Evolutionary conservation across 768 basidiomycete species (phyloP).

Genomic region (Boletellus ananiceps): DNA sequence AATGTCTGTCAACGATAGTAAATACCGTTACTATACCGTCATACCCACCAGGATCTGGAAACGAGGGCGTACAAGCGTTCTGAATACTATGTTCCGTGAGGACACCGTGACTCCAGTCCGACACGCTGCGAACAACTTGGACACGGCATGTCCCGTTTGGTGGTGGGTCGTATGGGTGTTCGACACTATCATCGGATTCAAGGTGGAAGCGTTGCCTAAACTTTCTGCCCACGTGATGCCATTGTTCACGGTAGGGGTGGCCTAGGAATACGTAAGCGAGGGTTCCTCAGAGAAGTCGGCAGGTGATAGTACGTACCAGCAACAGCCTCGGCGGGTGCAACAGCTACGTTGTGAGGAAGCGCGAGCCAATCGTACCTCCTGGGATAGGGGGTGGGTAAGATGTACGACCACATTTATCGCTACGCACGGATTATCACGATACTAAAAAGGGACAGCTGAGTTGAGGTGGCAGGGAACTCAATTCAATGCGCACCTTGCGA

Average conservation of each 20-base stretch:
- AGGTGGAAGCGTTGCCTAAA: constrained; percentile 68
- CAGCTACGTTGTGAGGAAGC: constrained; percentile 65
- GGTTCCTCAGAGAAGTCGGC: neutral
- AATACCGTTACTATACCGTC: neutral
- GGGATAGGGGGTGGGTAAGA: constrained; percentile 5
- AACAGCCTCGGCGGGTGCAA: constrained; percentile 64
- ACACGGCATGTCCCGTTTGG: constrained; percentile 58
- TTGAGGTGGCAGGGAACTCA: neutral
- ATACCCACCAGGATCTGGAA: neutral
- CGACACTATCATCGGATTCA: constrained; percentile 36
- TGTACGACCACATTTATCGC: neutral
- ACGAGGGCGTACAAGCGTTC: constrained; percentile 69
- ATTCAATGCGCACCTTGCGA: constrained; percentile 50
- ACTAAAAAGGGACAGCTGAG: constrained; percentile 20
- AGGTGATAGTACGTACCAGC: constrained; percentile 38
- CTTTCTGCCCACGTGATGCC: constrained; percentile 49
- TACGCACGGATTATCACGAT: constrained; percentile 43
- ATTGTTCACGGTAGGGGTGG: constrained; percentile 67
- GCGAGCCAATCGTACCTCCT: constrained; percentile 67
- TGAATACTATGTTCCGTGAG: constrained; percentile 89
- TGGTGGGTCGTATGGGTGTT: constrained; percentile 36
- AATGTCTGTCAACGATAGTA: constrained; percentile 44
- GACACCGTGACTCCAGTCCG: constrained; percentile 93
- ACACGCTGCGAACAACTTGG: constrained; percentile 81
- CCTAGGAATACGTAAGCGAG: constrained; percentile 23